phyloP scores from a whole-genome alignment of 345 rosid genomes.

The Lepidium aucheri region DNA sequence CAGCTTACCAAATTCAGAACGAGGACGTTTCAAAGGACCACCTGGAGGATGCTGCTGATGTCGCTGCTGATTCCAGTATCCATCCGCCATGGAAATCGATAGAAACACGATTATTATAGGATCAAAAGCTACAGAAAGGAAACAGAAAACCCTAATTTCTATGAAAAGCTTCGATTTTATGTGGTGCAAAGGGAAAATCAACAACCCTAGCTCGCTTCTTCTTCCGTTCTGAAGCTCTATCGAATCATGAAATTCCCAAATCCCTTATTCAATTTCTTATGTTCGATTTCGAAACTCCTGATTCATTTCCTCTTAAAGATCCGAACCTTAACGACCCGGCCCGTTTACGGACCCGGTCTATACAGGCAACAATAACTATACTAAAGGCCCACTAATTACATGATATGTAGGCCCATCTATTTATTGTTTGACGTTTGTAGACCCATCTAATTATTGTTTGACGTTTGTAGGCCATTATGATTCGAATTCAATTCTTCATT shows the following conservation, averaged over 20 bases:
- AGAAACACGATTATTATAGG: background rate
- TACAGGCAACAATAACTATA: background rate
- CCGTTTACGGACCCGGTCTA: background rate
- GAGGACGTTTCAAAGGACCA: constrained; percentile 55
- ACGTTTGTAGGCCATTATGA: too few species aligned
- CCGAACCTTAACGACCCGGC: constrained; percentile 11
- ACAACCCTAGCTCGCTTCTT: background rate
- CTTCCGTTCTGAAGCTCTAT: background rate
- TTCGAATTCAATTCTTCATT: background rate
- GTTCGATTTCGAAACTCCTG: background rate
- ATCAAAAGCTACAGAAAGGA: background rate
- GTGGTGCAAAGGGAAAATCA: background rate
- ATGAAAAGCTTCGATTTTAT: background rate
- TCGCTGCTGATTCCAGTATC: constrained; percentile 64
- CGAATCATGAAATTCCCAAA: background rate
- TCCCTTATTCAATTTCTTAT: background rate
- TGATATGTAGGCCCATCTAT: background rate
- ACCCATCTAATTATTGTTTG: too few species aligned
- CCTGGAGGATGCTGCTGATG: constrained; percentile 32
- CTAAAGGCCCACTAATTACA: background rate
- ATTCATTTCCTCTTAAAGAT: constrained; percentile 3
- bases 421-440: background rate
- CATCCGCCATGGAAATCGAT: constrained; percentile 47
- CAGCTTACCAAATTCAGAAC: constrained; percentile 49
- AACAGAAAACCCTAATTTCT: constrained; percentile 5